Evolutionary conservation across 2,329 filamentous ascomycete genomes (phyloP), one percentile per base, ranked within the genome.

Genomic region (Dendryphion nanum): DNA sequence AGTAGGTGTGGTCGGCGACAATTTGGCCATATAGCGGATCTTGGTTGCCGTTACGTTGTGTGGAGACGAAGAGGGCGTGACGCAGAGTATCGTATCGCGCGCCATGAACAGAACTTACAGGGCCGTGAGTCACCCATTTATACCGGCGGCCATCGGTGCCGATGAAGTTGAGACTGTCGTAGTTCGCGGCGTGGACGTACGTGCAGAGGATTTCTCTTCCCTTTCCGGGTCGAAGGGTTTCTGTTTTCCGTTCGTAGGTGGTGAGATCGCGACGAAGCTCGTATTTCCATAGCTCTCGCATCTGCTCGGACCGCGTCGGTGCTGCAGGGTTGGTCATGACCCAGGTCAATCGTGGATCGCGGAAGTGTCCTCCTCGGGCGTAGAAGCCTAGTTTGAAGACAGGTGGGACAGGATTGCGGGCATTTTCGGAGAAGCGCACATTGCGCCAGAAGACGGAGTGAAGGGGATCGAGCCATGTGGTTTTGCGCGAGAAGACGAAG

Each of bases 1-100:
- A 63, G 32, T 54, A 63, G 3, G 56, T 46, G 28, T 64, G 61
- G 24, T 64, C 61, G 19, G 61, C 61, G 5, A 63, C 54, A n/a
- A 64, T 61, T 2, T 55, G 47, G 18, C 60, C 60, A 26, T 55
- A 63, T 1, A 63, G 37, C 2, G 60, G 60, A 37, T 64, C 53
- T 20, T 44, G 39, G n/a, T 43, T 43, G 7, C 40, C 45, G 4
- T 45, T 21, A 12, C 18, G n/a, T 14, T 17, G 38, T 5, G 39
- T 45, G 2, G 54, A 44, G 3, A 43, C 52, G 23, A 64, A 64
- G 2, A 64, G 51, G 7, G 59, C 61, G 31, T 64, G 61, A 5
- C 61, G 53, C 4, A 59, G 30, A 1, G 48, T 51, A 30, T 63
- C 61, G 32, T 52, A 63, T n/a, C 59, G 38, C 4, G 45, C 36